phyloP scores from a whole-genome alignment of 768 basidiomycete genomes.

The Hydnomerulius pinastri region DNA sequence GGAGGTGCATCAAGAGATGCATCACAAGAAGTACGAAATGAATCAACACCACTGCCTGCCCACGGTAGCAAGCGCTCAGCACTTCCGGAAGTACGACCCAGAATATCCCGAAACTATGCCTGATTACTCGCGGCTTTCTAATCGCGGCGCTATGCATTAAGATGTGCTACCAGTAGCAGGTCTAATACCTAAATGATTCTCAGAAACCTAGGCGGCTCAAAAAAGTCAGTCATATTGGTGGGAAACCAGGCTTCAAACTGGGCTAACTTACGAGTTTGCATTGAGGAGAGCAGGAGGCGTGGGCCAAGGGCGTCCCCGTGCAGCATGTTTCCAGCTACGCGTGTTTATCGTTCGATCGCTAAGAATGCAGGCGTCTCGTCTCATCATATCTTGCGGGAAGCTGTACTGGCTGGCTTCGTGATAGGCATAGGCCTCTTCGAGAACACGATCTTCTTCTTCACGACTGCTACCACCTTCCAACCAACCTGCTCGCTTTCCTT shows the following conservation, averaged over 20 bases:
- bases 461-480: constrained; percentile 70
- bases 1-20: not conserved
- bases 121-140: too few species aligned
- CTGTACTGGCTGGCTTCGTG: constrained; percentile 31
- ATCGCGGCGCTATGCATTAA: not conserved
- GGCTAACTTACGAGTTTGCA: not conserved
- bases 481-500: constrained; percentile 20
- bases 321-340: constrained; percentile 22
- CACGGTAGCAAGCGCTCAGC: too few species aligned
- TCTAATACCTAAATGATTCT: not conserved
- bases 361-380: not conserved
- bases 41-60: not conserved
- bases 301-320: constrained; percentile 20
- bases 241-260: not conserved
- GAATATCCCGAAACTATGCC: too few species aligned
- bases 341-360: constrained; percentile 1
- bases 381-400: constrained; percentile 20
- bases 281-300: constrained; percentile 5
- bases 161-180: not conserved
- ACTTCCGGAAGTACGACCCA: not conserved
- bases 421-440: constrained; percentile 83
- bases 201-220: not conserved
- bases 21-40: not conserved
- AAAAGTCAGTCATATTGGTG: not conserved
- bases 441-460: constrained; percentile 83